Conservation (phyloP, 345 rosid species). For the Eucalyptus pauciflora region DNA sequence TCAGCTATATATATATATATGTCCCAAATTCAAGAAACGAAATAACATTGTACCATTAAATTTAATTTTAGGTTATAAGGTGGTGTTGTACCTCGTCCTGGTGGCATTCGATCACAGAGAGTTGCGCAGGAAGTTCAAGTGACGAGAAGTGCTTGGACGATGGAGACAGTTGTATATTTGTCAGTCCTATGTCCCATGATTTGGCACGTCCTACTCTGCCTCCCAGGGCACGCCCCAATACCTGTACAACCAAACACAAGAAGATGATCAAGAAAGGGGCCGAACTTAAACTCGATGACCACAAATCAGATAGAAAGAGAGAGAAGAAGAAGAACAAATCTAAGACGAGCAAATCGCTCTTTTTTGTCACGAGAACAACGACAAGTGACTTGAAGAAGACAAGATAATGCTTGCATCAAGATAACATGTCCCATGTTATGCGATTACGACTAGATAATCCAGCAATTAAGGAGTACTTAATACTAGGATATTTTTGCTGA, state of each 20-base stretch:
- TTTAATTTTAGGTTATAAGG: neutral
- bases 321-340: neutral
- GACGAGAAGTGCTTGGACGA: constrained; percentile 24
- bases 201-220: constrained; percentile 36
- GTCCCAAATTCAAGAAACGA: neutral
- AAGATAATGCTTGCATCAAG: neutral
- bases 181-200: constrained; percentile 61
- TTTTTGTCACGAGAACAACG: neutral
- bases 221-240: constrained; percentile 52
- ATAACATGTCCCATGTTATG: neutral
- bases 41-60: neutral
- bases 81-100: constrained; percentile 42
- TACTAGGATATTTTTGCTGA: neutral
- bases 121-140: constrained; percentile 13
- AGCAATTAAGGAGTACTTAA: neutral
- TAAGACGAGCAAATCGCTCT: neutral
- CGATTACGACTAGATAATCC: neutral
- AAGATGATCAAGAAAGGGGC: neutral
- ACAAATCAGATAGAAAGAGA: neutral
- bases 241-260: constrained; percentile 6
- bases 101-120: constrained; percentile 47
- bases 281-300: neutral
- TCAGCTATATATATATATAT: constrained; percentile 10
- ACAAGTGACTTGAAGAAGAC: neutral
- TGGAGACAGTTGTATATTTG: constrained; percentile 22